These are phyloP conservation scores for Trichoderma semiorbis DNA, from an alignment of 2,329 filamentous ascomycete genomes.

Conservation along the genomic window DNA sequence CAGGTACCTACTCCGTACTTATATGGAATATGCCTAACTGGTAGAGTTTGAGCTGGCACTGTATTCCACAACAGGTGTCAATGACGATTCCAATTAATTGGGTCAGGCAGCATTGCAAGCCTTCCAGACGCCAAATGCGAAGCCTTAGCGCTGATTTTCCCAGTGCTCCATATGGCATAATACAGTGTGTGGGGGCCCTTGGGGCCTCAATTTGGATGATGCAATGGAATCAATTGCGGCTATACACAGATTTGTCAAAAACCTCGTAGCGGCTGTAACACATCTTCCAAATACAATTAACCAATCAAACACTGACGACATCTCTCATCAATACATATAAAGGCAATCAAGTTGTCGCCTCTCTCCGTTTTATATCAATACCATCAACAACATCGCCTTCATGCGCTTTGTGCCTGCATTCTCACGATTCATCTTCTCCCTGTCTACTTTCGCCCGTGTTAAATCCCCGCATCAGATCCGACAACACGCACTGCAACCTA, in stretches of 20 bases:
- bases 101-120: not conserved
- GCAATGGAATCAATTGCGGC: constrained; percentile 21
- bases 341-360: not conserved
- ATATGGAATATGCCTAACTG: not conserved
- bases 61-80: not conserved
- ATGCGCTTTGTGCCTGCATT: constrained; percentile 52
- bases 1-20: not conserved
- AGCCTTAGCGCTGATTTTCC: not conserved
- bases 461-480: constrained; percentile 28
- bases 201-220: constrained; percentile 17
- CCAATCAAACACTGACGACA: not conserved
- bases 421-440: constrained; percentile 45
- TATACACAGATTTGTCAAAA: constrained; percentile 19
- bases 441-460: constrained; percentile 44
- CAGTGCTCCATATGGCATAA: not conserved
- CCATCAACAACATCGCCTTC: constrained; percentile 21
- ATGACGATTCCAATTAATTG: not conserved
- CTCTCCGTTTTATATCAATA: not conserved
- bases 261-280: not conserved
- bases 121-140: not conserved
- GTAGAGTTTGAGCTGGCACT: not conserved
- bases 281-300: not conserved
- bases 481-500: constrained; percentile 24
- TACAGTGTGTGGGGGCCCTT: not conserved
- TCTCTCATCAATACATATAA: not conserved